Evolutionary conservation across 2,329 filamentous ascomycete genomes (phyloP), one percentile per base, ranked within the genome.

Genomic region (Ascosphaera aggregata): DNA sequence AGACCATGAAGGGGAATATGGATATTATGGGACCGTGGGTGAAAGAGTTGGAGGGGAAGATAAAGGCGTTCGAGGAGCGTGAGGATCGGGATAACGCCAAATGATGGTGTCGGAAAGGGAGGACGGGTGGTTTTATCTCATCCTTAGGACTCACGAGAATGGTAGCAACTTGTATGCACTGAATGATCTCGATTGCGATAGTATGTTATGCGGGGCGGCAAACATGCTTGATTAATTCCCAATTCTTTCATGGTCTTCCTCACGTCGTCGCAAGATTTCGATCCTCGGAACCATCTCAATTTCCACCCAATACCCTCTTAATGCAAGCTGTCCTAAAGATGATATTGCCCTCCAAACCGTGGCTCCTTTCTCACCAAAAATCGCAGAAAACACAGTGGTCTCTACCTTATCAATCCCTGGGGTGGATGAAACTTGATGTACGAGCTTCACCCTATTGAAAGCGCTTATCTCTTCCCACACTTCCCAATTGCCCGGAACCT

Each of bases 11-110:
- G 46, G 70, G 67, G 38, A 98, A 98, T 56, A 74, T 85, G 56
- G 74, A 77, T 48, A 68, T 79, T n/a, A 76, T 95, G 44, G 79
- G 86, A 47, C 73, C 71, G 32, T 94, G 85, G 82, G 80, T 95
- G 3, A 80, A 79, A 55, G 80, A 78, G 41, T 59, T 98, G 40
- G 86, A 95, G 60, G 69, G 65, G 49, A 77, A 80, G 56, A 66
- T 94, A 54, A 67, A 67, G 43, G 67, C 66, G 47, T 54, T 77
- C 52, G 62, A 62, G 42, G 63, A 49, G 47, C 22, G 22, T 44
- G 20, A 34, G 20, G 16, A 27, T 27, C 5, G 11, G 22, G 16
- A 27, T n/a, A n/a, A n/a, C n/a, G n/a, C n/a, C n/a, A n/a, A n/a
- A 11, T 27, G 22, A 27, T 5, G 22, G 11, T 27, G n/a, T n/a